Evolutionary conservation across 2,329 filamentous ascomycete genomes (phyloP), one percentile per base, ranked within the genome.

Genomic region (Sordariomycetes sp.): DNA sequence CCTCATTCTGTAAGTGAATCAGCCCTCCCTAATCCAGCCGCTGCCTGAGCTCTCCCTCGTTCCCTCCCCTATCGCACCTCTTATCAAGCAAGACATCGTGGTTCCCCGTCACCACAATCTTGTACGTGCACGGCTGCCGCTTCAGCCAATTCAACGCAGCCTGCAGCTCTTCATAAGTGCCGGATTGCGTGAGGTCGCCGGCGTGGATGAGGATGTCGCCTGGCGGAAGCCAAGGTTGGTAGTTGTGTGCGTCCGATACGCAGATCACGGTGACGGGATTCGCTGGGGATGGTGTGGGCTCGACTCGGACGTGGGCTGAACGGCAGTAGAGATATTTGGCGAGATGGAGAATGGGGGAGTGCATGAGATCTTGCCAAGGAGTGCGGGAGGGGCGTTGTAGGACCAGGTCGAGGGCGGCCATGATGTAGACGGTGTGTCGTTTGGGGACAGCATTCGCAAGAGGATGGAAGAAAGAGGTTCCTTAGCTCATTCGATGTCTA

Each of bases 171-270:
- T 47, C 41, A 21, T 56, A 50, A 1, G 59, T 56, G n/a, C 63
- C 65, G n/a, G 51, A 51, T 46, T 61, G 48, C 1, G 61, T 64
- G 8, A 70, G 49, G 37, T 69, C 64, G 9, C 65, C 66, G 2
- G 64, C 63, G 37, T 70, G 64, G 27, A 70, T 50, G 12, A 71
- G 55, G 3, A 70, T 46, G 35, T 70, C 64, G 1, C 63, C 66
- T 4, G 46, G 34, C 2, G 64, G 63, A 6, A 70, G 41, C 4
- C 39, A 34, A 4, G 54, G 57, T 18, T 50, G 50, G 15, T 43
- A 49, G 40, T 59, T 61, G 46, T 68, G 64, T 8, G 64, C 68
- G 43, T 68, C 63, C 4, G 64, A 68, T 19, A 68, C 38, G 47
- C 62, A 66, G 9, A 64, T 56, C 3, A 63, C 43, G 8, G 48